phyloP scores from a whole-genome alignment of 2,329 filamentous ascomycete species.

The Fusarium cicatricum region DNA sequence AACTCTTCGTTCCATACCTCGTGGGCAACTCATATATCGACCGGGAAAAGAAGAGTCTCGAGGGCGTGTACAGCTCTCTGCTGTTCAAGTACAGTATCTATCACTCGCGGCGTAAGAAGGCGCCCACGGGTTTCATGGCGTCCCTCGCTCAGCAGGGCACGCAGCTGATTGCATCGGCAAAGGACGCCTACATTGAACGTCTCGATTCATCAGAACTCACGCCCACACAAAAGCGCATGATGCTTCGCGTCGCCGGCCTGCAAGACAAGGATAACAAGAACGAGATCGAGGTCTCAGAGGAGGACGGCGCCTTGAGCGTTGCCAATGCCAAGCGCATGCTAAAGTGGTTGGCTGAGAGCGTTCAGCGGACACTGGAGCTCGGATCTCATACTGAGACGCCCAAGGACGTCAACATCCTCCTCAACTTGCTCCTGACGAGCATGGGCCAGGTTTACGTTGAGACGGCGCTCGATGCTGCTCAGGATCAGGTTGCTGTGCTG shows the following conservation, averaged over 20 bases:
- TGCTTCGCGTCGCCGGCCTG: constrained; percentile 87
- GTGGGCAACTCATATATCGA: constrained; percentile 76
- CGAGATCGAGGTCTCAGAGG: constrained; percentile 89
- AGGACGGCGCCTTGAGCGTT: constrained; percentile 84
- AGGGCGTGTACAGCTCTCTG: constrained; percentile 87
- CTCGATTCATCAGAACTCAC: constrained; percentile 90
- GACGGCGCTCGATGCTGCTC: constrained; percentile 72
- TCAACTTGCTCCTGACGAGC: constrained; percentile 82
- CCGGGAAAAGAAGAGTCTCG: constrained; percentile 72
- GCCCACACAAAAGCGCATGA: constrained; percentile 86
- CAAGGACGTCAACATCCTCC: constrained; percentile 87
- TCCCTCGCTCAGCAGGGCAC: constrained; percentile 90
- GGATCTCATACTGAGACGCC: constrained; percentile 87
- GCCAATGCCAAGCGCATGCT: constrained; percentile 97
- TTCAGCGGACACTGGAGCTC: constrained; percentile 90
- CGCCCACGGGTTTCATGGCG: constrained; percentile 89
- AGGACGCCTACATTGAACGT: constrained; percentile 89
- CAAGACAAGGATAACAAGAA: constrained; percentile 80
- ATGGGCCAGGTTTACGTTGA: constrained; percentile 86
- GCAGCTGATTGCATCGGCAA: constrained; percentile 85
- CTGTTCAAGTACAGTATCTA: constrained; percentile 98
- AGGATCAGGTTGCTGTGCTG: constrained; percentile 77
- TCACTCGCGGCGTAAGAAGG: constrained; percentile 87
- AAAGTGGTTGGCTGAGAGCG: constrained; percentile 95
- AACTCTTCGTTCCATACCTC: constrained; percentile 77